Evolutionary conservation across 2,329 filamentous ascomycete genomes (phyloP).

Genomic region (Apiospora hydei): DNA sequence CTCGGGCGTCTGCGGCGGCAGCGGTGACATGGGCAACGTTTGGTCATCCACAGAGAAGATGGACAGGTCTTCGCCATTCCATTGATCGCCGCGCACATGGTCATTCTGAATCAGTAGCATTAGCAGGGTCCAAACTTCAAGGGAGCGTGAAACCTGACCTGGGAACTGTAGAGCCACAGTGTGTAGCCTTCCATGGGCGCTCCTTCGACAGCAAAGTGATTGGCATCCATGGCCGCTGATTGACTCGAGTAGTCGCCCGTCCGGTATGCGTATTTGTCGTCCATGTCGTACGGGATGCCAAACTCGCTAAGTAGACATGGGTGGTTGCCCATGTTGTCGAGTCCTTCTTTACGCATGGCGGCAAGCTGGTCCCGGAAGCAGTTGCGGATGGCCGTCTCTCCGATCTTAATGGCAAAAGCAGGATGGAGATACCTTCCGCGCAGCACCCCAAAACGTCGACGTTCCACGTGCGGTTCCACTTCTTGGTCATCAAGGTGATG

Average conservation of each 20-base stretch:
- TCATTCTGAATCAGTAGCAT: slow-evolving; percentile 66
- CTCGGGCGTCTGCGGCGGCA: slow-evolving; percentile 45
- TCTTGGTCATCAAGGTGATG: slow-evolving; percentile 95
- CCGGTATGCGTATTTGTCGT: slow-evolving; percentile 93
- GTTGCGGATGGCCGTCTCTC: slow-evolving; percentile 92
- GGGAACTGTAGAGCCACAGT: slow-evolving; percentile 84
- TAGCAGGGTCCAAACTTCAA: background rate
- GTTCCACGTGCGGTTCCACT: slow-evolving; percentile 98
- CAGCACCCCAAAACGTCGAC: slow-evolving; percentile 90
- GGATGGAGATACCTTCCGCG: slow-evolving; percentile 88
- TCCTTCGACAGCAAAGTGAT: slow-evolving; percentile 90
- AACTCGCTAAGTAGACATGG: slow-evolving; percentile 94
- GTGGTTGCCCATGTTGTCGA: slow-evolving; percentile 87
- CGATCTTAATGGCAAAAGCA: slow-evolving; percentile 90
- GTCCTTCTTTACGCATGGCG: slow-evolving; percentile 82
- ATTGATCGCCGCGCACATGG: slow-evolving; percentile 88
- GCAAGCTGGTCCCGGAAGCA: slow-evolving; percentile 89
- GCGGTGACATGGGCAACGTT: slow-evolving; percentile 58
- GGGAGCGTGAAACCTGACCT: slow-evolving; percentile 53
- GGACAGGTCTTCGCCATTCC: slow-evolving; percentile 97
- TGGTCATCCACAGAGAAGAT: slow-evolving; percentile 88
- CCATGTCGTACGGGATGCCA: slow-evolving; percentile 98
- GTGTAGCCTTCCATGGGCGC: slow-evolving; percentile 85
- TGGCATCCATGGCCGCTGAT: slow-evolving; percentile 91
- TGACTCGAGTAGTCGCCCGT: slow-evolving; percentile 96